Evolutionary conservation across 208 protist species (phyloP), one percentile per base, ranked within the genome.

Genomic region (Crithidia bombi): DNA sequence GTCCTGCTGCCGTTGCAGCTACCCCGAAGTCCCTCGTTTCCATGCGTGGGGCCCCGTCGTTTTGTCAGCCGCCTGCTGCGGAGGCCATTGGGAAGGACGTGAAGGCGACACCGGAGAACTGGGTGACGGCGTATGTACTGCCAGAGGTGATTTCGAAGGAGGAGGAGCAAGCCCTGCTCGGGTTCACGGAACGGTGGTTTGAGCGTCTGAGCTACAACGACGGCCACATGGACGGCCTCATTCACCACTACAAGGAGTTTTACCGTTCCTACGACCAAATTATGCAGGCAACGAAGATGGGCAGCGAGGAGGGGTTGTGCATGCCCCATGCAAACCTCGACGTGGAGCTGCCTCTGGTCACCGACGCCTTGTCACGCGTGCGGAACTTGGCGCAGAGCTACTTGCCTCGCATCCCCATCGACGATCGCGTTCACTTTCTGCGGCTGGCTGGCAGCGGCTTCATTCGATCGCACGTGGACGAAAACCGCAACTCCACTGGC

Each of bases 161-260:
- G 49, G 87, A 95, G 68, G 86, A 95, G 66, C 52, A 63, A 19
- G 79, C 90, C 17, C 72, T 95, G 50, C 70, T 95, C 46, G 44
- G 47, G 32, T 83, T 89, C 39, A 36, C 58, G 0, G 76, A 83
- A 32, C 90, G 87, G 57, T 92, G 86, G 87, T 95, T 95, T 68
- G 59, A 74, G n/a, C 84, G 87, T 25, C 71, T 95, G 64, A 73
- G 69, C 35, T 91, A 76, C 85, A 87, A 83, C 63, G 81, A 90
- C 43, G 85, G 80, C 14, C 90, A 95, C 65, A 56, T 86, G 57
- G 90, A 95, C 56, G 86, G 82, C 4, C 76, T 95, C 50, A 95
- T 95, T 35, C 90, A 95, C 49, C 86, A 95, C 65, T 95, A 91
- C 76, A 92, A 90, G 66, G 86, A 95, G 71, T 95, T 95, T 67